A percentile compares a stretch with the other conserved stretches of the same genome.
Evolutionary conservation across 306 rosid species (phyloP).

Genomic region (Fragaria ananassa): DNA sequence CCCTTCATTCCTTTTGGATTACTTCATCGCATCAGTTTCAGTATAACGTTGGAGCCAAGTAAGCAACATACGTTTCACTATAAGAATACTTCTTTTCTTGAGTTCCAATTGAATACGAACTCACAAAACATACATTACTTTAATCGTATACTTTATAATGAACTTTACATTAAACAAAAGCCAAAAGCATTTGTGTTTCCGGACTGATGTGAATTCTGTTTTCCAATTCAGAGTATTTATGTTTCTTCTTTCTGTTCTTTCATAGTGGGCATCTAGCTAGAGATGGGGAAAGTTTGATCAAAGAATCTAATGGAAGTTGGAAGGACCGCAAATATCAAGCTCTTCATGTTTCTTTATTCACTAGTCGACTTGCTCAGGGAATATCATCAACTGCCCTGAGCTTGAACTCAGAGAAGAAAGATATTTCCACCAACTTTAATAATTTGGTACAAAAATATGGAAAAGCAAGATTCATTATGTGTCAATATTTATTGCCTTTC

Average conservation of each 20-base stretch:
- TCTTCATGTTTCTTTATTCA: neutral
- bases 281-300: neutral
- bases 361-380: neutral
- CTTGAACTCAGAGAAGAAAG: neutral
- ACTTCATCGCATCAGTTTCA: neutral
- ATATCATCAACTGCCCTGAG: neutral
- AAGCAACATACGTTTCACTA: too few relatives aligned
- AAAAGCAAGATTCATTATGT: conserved; percentile 4
- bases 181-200: too few relatives aligned
- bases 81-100: neutral
- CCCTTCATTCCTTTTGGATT: neutral
- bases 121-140: neutral
- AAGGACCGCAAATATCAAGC: neutral
- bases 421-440: neutral
- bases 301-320: conserved; percentile 7
- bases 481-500: neutral
- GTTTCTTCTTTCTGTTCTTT: neutral
- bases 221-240: neutral
- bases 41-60: neutral
- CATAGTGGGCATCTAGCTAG: neutral
- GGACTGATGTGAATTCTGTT: neutral
- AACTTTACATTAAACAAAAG: neutral
- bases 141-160: neutral
- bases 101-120: neutral
- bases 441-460: neutral